Base-by-base conservation (phyloP, 306 rosid genomes). In the Rosa persica region DNA sequence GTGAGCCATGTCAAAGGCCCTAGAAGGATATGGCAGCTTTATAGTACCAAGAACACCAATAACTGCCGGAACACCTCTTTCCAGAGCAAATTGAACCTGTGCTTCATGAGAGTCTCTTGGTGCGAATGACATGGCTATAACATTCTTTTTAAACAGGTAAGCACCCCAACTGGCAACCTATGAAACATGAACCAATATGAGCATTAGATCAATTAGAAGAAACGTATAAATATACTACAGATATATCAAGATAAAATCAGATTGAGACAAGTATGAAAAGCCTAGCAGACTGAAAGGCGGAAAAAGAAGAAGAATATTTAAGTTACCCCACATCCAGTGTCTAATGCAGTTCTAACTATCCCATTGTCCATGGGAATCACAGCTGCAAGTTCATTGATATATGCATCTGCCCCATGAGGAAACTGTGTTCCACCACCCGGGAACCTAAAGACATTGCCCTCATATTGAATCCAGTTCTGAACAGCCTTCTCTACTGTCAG, bases 161-260 rank as follows among this genome's bases (percentile, higher is more conserved):
- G 96, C 97, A 9, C 93, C 96, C 85, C 85, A 90, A 83, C 97
- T 93, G 70, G 97, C 97, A 82, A 93, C 97, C 96, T 93, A 66
- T 9, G 79, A 46, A 75, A 58, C 15, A 70, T 38, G 52, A 81
- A 67, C 82, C 83, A 70, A 82, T 83, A 61, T 22, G 76, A 75
- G 27, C 44, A 54, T 42, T 20, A 49, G 72, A 80, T 74, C 82
- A 87, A 79, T 61, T 61, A 76, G 39, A 67, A 44, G 22, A 51
- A 6, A 51, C 16, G 76, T 22, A 25, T 36, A 73, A 69, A 54
- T 71, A 8, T 34, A 83, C 67, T 40, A 34, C 61, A 54, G 8
- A 44, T 38, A 72, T 38, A 73, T 55, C 36, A 27, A 12, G 60
- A 3, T 30, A 42, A 30, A 52, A 27, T 27, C 8, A 38, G 66